Percentiles rank a stretch among this genome's conserved stretches.
Evolutionary conservation across 2,329 filamentous ascomycete species (phyloP).

Genomic region (Leptographium wingfieldii): DNA sequence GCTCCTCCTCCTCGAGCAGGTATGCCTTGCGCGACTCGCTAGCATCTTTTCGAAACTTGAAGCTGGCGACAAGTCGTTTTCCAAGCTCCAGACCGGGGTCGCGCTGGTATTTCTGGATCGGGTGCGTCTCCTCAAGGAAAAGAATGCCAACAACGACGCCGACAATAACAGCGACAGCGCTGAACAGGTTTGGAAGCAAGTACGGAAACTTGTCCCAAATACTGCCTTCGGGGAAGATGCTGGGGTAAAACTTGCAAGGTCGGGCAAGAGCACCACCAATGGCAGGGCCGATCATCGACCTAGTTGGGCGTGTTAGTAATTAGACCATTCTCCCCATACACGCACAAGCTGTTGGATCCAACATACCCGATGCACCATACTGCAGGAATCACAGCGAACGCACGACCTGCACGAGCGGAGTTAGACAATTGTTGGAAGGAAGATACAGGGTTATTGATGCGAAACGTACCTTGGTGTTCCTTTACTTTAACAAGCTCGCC

Average conservation of each 20-base stretch:
- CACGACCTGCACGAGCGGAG: slow-evolving; percentile 48
- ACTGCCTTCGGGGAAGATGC: slow-evolving; percentile 55
- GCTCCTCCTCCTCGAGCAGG: slow-evolving; percentile 37
- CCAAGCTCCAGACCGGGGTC: slow-evolving; percentile 71
- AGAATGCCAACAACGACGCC: slow-evolving; percentile 69
- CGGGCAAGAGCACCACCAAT: slow-evolving; percentile 83
- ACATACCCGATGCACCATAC: slow-evolving; percentile 85
- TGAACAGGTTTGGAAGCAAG: slow-evolving; percentile 83
- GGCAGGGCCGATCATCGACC: slow-evolving; percentile 82
- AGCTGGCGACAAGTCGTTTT: slow-evolving; percentile 47
- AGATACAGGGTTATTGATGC: not conserved
- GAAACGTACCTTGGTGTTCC: slow-evolving; percentile 69
- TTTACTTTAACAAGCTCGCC: slow-evolving; percentile 87
- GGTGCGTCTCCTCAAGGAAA: slow-evolving; percentile 90
- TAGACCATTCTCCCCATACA: no score
- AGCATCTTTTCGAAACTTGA: slow-evolving; percentile 20
- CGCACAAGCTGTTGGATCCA: not conserved
- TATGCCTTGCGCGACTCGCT: slow-evolving; percentile 17
- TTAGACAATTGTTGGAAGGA: not conserved
- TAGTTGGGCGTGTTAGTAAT: slow-evolving; percentile 21
- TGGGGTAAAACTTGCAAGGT: slow-evolving; percentile 72
- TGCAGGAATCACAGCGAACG: slow-evolving; percentile 95
- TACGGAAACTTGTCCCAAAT: slow-evolving; percentile 85
- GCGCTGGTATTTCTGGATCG: slow-evolving; percentile 60
- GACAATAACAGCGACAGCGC: slow-evolving; percentile 61